Evolutionary conservation across 495 filamentous ascomycete species (phyloP).

Genomic region (Gamarada debralockiae): DNA sequence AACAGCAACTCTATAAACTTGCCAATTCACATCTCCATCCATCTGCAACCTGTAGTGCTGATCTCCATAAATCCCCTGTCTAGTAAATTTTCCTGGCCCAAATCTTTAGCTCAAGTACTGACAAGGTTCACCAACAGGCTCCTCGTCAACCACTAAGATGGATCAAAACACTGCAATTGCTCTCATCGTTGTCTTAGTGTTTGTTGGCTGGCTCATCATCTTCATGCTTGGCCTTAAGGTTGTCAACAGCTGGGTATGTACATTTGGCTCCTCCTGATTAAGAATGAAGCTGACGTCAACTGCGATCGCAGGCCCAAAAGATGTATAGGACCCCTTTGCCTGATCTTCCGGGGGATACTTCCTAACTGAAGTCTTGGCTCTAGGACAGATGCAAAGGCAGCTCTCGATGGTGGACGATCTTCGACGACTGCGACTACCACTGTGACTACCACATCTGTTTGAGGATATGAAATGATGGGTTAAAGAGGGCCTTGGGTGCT

Average conservation of each 20-base stretch:
- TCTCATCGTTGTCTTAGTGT: background rate
- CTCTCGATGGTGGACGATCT: background rate
- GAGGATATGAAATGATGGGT: background rate
- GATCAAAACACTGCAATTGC: background rate
- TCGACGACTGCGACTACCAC: background rate
- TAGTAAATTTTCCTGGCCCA: too few relatives aligned
- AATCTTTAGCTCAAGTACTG: too few relatives aligned
- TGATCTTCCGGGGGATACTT: background rate
- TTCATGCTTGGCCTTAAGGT: background rate
- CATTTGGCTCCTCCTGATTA: background rate
- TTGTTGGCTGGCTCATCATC: background rate
- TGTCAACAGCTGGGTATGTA: slow-evolving; percentile 3
- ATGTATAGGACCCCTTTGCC: background rate
- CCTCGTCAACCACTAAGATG: background rate
- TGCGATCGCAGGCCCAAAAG: background rate
- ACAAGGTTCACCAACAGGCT: too few relatives aligned
- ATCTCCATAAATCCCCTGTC: too few relatives aligned
- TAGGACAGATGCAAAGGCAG: slow-evolving; percentile 4
- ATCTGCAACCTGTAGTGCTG: too few relatives aligned
- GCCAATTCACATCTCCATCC: too few relatives aligned
- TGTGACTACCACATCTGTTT: background rate
- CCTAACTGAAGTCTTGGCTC: slow-evolving; percentile 3
- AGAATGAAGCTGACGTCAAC: background rate
- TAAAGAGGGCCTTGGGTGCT: slow-evolving; percentile 1
- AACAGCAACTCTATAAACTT: background rate